phyloP scores from a whole-genome alignment of 2,329 filamentous ascomycete genomes.

The Emericellopsis atlantica region DNA sequence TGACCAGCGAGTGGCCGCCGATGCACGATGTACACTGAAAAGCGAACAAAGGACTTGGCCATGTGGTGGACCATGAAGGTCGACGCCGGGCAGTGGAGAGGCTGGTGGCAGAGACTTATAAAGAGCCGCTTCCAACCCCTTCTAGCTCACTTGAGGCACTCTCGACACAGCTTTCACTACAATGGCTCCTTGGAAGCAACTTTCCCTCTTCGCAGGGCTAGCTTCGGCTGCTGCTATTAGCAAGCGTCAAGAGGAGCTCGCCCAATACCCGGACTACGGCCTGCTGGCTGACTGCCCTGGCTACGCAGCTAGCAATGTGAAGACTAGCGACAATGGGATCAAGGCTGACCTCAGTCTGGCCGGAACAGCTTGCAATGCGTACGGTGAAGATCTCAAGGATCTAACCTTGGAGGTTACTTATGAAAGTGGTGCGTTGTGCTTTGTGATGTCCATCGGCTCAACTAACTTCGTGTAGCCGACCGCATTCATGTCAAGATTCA shows the following conservation, averaged over 20 bases:
- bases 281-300: slow-evolving; percentile 45
- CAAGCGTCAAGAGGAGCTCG: neutral
- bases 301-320: slow-evolving; percentile 51
- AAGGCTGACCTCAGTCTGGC: slow-evolving; percentile 60
- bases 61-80: no score
- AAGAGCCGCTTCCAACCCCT: no score
- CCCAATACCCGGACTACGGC: slow-evolving; percentile 2
- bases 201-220: neutral
- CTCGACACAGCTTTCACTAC: no score
- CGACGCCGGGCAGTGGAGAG: no score
- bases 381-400: slow-evolving; percentile 60
- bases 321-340: slow-evolving; percentile 37
- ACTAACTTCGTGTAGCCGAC: slow-evolving; percentile 27
- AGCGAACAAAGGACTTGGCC: no score
- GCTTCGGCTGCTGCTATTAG: neutral
- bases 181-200: neutral
- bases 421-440: slow-evolving; percentile 10
- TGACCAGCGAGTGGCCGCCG: no score
- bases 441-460: neutral
- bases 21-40: no score
- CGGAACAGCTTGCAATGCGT: slow-evolving; percentile 61
- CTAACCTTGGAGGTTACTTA: slow-evolving; percentile 49
- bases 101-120: no score
- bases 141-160: no score
- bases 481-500: slow-evolving; percentile 67